These are phyloP conservation scores for Dryadomyces quercivorus DNA, from an alignment of 2,329 filamentous ascomycete genomes.

Conservation along the genomic window DNA sequence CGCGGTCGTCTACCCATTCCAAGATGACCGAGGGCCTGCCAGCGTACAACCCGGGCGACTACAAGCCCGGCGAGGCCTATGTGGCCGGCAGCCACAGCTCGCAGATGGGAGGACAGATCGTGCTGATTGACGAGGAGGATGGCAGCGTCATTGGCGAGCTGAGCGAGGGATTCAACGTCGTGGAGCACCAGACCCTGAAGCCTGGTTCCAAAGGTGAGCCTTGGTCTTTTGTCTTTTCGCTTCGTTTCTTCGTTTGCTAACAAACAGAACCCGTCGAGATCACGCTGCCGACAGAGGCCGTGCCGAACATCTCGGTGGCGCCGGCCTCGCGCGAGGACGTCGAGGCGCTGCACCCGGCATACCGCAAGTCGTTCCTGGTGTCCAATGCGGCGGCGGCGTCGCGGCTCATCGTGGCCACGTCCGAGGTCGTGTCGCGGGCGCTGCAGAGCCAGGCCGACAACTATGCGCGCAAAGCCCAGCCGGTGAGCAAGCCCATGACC, in stretches of 20 bases:
- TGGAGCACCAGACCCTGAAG: conserved; percentile 64
- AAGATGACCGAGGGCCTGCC: conserved; percentile 34
- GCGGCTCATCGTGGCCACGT: conserved; percentile 81
- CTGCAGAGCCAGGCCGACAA: conserved; percentile 65
- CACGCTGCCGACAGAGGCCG: conserved; percentile 56
- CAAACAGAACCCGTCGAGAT: conserved; percentile 67
- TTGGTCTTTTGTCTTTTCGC: neutral
- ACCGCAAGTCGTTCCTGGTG: conserved; percentile 75
- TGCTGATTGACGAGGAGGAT: conserved; percentile 90
- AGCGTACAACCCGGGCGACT: conserved; percentile 72
- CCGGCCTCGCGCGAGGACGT: conserved; percentile 61
- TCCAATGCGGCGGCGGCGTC: conserved; percentile 80
- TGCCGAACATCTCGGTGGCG: conserved; percentile 50
- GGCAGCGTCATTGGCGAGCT: conserved; percentile 83
- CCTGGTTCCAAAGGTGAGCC: conserved; percentile 83
- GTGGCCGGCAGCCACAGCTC: conserved; percentile 48
- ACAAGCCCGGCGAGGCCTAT: conserved; percentile 69
- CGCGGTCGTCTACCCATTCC: conserved; percentile 22
- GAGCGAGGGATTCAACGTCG: conserved; percentile 16
- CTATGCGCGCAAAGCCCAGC: conserved; percentile 71
- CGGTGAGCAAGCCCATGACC: conserved; percentile 67
- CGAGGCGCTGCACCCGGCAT: conserved; percentile 76
- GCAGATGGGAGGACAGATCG: conserved; percentile 60
- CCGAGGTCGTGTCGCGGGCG: conserved; percentile 64
- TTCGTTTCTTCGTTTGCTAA: neutral